Percentiles rank a stretch among this genome's conserved stretches.
Evolutionary conservation across 257 asterid genomes (phyloP).

Genomic region (Nicotiana tabacum): DNA sequence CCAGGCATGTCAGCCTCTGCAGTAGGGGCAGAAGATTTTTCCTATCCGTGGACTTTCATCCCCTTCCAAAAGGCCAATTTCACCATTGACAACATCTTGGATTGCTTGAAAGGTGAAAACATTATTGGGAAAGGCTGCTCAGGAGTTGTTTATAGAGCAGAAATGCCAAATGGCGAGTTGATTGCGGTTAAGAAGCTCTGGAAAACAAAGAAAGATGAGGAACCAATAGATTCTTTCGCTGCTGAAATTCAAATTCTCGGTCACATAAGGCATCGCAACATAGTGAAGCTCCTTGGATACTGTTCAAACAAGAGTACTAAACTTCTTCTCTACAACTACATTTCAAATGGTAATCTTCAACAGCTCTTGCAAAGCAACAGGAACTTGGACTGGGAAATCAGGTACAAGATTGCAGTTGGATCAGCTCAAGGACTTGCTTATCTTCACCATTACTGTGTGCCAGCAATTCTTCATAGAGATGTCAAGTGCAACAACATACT

Average conservation of each 20-base stretch:
- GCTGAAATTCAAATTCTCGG: conserved; percentile 95
- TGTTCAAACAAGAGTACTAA: conserved; percentile 74
- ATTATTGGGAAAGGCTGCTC: conserved; percentile 78
- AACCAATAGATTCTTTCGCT: conserved; percentile 62
- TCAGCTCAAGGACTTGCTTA: conserved; percentile 90
- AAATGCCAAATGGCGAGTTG: conserved; percentile 66
- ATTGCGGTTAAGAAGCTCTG: conserved; percentile 89
- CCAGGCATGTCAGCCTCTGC: conserved; percentile 25
- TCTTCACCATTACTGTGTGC: conserved; percentile 85
- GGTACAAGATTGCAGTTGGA: conserved; percentile 84
- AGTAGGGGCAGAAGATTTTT: conserved; percentile 52
- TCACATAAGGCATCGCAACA: conserved; percentile 80
- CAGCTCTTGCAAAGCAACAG: conserved; percentile 59
- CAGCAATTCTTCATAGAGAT: conserved; percentile 79
- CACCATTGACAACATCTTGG: conserved; percentile 58
- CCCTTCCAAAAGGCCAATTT: conserved; percentile 75
- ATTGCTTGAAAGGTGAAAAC: conserved; percentile 63
- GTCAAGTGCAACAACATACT: conserved; percentile 92
- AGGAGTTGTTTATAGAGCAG: conserved; percentile 76
- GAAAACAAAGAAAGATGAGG: conserved; percentile 66
- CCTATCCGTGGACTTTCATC: conserved; percentile 82
- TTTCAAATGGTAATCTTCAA: conserved; percentile 80
- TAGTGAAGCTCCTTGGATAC: conserved; percentile 73
- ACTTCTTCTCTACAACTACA: conserved; percentile 74
- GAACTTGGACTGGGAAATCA: conserved; percentile 80